Percentiles rank a stretch among this genome's conserved stretches.
Conservation (phyloP, 2,329 filamentous ascomycete genomes). For the Lasiodiplodia theobromae region DNA sequence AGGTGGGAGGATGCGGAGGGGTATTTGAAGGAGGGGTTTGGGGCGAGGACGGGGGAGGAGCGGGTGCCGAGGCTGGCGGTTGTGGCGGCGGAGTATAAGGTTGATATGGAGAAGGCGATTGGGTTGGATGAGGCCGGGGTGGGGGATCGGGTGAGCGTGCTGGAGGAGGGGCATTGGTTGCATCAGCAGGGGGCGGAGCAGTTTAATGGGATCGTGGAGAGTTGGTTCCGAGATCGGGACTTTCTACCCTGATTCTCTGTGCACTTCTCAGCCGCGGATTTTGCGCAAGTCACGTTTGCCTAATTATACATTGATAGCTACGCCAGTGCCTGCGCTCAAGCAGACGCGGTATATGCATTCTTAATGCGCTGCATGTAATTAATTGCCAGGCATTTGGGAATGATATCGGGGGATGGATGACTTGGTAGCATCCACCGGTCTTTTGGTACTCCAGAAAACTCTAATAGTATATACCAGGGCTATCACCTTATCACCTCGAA, state of each 20-base stretch:
- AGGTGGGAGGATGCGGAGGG: not conserved
- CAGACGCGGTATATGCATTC: too few species aligned
- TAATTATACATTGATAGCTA: too few species aligned
- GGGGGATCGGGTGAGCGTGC: not conserved
- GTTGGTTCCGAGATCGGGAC: not conserved
- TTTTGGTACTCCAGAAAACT: too few species aligned
- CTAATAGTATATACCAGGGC: too few species aligned
- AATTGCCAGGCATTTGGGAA: too few species aligned
- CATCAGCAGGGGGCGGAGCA: not conserved
- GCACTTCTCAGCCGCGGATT: too few species aligned
- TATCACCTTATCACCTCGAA: too few species aligned
- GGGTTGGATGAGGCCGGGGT: not conserved
- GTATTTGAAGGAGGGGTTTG: not conserved
- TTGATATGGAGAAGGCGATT: not conserved
- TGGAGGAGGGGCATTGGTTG: not conserved
- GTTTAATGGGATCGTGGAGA: not conserved
- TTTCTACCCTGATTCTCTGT: not conserved
- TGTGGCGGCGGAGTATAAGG: not conserved
- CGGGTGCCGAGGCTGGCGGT: not conserved
- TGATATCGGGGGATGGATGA: too few species aligned
- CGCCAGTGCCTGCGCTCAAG: too few species aligned
- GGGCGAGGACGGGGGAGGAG: not conserved
- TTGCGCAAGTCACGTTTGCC: too few species aligned
- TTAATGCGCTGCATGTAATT: too few species aligned
- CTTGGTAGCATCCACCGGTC: too few species aligned